Conservation (phyloP, 352 stramenopile genomes). For the Pythium scleroteichum region DNA sequence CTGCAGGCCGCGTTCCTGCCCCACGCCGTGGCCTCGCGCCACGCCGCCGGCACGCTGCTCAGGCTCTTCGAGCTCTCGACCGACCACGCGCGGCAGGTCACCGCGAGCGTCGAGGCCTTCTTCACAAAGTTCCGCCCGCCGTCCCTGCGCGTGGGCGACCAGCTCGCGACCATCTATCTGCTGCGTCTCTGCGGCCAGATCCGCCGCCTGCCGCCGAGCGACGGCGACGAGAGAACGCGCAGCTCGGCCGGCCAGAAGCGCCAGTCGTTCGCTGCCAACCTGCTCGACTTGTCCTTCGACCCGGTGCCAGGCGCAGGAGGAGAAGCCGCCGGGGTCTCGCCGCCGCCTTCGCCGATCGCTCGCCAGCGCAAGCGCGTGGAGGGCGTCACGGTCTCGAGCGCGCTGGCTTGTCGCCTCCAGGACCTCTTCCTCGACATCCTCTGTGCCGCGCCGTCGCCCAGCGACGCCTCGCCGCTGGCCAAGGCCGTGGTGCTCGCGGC, state of each 20-base stretch:
- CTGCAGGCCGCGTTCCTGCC: slow-evolving; percentile 58
- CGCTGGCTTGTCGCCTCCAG: slow-evolving; percentile 42
- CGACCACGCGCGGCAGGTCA: slow-evolving; percentile 38
- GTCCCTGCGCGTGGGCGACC: slow-evolving; percentile 55
- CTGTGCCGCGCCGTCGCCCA: slow-evolving; percentile 24
- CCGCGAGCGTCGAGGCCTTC: slow-evolving; percentile 52
- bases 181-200: slow-evolving; percentile 60
- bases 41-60: slow-evolving; percentile 59
- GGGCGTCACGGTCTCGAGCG: slow-evolving; percentile 41
- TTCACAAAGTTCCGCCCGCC: slow-evolving; percentile 46
- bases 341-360: slow-evolving; percentile 33
- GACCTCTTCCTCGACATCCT: slow-evolving; percentile 63
- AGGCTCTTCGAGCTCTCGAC: slow-evolving; percentile 47
- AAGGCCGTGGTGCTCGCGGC: slow-evolving; percentile 49
- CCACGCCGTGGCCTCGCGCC: slow-evolving; percentile 44
- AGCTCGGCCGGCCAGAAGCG: slow-evolving; percentile 3
- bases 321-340: slow-evolving; percentile 18
- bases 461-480: slow-evolving; percentile 20
- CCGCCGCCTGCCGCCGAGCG: slow-evolving; percentile 39
- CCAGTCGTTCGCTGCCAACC: slow-evolving; percentile 25
- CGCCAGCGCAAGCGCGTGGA: slow-evolving; percentile 40
- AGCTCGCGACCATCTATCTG: slow-evolving; percentile 67
- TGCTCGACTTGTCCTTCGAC: slow-evolving; percentile 65
- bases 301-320: background rate
- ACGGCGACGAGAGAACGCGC: background rate